Base-by-base conservation (phyloP, 352 stramenopile genomes). In the Globisporangium polare region DNA sequence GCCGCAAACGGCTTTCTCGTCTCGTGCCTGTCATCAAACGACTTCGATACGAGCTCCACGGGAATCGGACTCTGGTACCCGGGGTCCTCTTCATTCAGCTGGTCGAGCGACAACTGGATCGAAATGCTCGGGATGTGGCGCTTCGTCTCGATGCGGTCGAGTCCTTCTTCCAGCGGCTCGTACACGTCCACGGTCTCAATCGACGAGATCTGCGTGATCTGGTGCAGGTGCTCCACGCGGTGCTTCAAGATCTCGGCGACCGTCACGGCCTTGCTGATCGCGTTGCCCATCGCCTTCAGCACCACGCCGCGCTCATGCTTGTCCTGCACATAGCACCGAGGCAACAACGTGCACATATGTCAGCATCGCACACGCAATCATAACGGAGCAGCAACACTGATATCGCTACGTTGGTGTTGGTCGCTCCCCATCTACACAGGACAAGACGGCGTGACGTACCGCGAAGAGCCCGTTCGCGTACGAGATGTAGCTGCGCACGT, bases 191-290 rank as follows among this genome's bases (percentile, higher is more conserved):
- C 66, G 0, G 81, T 90, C 66, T 94, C 83, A 41, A 94, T 80
- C 24, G 83, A 92, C 50, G 74, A 88, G 56, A 94, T 88, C 50
- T 77, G 81, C 60, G 84, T 92, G 58, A 93, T 63, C 65, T 91
- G 82, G 64, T 95, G 84, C 56, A 95, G 58, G 33, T 80, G 64
- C 13, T 72, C 74, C 17, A 95, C 70, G 46, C 80, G 77, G 60
- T 92, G 83, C 66, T 95, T 95, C 43, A 95, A 67, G 49, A 92
- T 83, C 69, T 95, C 86, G 6, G 84, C 83, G 50, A 95, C 86
- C 3, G 80, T 90, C 67, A 95, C 86, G 15, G 86, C 83, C 65
- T 94, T 94, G 69, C 72, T 86, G 71, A 95, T 95, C 35, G 84
- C 84, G 47, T 90, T 81, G 55, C 84, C 86, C 82, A 92, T 92